These are phyloP conservation scores for Cymbopogon flexuosus DNA, from an alignment of 202 grass and related monocot genomes.

Conservation along the genomic window DNA sequence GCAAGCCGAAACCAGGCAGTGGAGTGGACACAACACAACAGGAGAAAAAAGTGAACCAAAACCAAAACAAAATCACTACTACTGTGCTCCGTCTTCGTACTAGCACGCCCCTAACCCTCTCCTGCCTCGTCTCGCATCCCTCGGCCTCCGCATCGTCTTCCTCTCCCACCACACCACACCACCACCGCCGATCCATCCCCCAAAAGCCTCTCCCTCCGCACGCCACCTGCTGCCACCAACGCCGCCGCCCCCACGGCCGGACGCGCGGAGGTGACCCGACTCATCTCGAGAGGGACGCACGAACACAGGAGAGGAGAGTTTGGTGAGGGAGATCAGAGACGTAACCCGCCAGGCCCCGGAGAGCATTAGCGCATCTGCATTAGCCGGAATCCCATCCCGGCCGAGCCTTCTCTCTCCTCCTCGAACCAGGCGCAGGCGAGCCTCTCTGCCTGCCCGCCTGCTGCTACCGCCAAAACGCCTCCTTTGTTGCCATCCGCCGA, in stretches of 20 bases:
- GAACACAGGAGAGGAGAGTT: slow-evolving; percentile 6
- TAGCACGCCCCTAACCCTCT: background rate
- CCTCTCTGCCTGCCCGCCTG: background rate
- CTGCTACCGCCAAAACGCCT: slow-evolving; percentile 17
- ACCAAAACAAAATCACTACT: background rate
- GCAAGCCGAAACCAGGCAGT: background rate
- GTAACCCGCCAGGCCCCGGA: background rate
- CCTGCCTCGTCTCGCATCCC: background rate
- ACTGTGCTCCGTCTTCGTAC: background rate
- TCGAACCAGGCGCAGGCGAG: slow-evolving; percentile 7
- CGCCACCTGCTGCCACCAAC: slow-evolving; percentile 22
- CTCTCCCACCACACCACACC: background rate
- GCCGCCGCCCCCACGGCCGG: slow-evolving; percentile 5
- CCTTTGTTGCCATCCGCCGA: slow-evolving; percentile 51
- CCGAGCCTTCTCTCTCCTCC: background rate
- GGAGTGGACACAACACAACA: background rate
- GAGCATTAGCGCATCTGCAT: slow-evolving; percentile 23
- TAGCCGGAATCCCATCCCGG: slow-evolving; percentile 22
- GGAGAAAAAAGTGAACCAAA: background rate
- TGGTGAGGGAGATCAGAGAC: slow-evolving; percentile 32
- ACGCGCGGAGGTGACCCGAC: background rate
- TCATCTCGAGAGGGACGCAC: background rate
- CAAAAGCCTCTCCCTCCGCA: background rate
- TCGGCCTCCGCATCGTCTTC: background rate
- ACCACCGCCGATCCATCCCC: slow-evolving; percentile 6